phyloP scores from a whole-genome alignment of 169 alveolate species.

The Plasmodium cynomolgi region DNA sequence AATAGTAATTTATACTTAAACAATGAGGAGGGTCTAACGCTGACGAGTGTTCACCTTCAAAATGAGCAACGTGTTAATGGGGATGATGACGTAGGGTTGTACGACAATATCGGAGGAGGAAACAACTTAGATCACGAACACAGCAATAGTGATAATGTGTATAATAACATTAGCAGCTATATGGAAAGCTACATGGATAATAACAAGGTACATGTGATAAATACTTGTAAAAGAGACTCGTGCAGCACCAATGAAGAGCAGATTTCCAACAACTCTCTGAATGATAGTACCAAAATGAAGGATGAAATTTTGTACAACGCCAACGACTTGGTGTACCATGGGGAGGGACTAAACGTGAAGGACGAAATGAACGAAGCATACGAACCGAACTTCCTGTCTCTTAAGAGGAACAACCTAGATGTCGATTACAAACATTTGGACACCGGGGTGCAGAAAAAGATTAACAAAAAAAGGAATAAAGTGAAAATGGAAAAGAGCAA shows the following conservation, averaged over 20 bases:
- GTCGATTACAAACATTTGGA: conserved; percentile 19
- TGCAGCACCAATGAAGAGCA: conserved; percentile 53
- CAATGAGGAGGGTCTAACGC: conserved; percentile 42
- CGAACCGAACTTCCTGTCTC: conserved; percentile 20
- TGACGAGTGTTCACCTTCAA: conserved; percentile 14
- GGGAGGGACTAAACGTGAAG: conserved; percentile 8
- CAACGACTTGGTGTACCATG: conserved; percentile 2
- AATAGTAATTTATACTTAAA: conserved; percentile 11
- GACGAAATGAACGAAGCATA: conserved; percentile 33
- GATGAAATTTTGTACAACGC: conserved; percentile 8
- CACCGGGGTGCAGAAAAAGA: conserved; percentile 47
- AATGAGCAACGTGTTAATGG: conserved; percentile 12
- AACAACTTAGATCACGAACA: conserved; percentile 15
- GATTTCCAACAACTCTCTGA: neutral
- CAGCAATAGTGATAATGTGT: conserved; percentile 37
- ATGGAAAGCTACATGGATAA: conserved; percentile 17
- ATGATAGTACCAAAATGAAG: conserved; percentile 13
- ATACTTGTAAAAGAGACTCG: conserved; percentile 23
- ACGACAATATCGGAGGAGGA: conserved; percentile 15
- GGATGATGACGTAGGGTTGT: conserved; percentile 9
- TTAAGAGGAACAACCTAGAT: conserved; percentile 15
- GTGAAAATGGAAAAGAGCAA: conserved; percentile 36
- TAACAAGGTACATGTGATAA: conserved; percentile 22
- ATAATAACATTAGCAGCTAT: conserved; percentile 30
- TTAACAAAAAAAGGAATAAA: conserved; percentile 53